phyloP scores from a whole-genome alignment of 805 yeast genomes.

The Zygotorulaspora danielsina region DNA sequence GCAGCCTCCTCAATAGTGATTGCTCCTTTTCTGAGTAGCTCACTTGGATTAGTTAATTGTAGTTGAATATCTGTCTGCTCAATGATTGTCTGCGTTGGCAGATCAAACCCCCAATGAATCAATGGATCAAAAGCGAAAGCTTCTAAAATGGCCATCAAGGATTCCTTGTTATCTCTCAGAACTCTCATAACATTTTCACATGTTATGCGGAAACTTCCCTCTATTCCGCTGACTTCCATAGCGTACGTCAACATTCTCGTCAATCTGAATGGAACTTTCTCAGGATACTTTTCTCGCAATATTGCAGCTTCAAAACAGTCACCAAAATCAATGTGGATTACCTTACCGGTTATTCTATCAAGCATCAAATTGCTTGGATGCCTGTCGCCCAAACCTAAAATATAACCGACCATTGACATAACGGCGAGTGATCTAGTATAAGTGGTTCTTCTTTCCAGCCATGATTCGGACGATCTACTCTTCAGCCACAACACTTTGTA shows the following conservation, averaged over 20 bases:
- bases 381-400: conserved; percentile 93
- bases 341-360: conserved; percentile 91
- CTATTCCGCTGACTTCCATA: conserved; percentile 98
- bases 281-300: conserved; percentile 93
- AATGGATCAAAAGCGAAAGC: conserved; percentile 98
- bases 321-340: conserved; percentile 96
- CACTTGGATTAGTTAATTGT: conserved; percentile 65
- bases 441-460: conserved; percentile 96
- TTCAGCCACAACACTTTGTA: conserved; percentile 95
- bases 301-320: conserved; percentile 99
- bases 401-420: conserved; percentile 98
- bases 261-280: conserved; percentile 93
- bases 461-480: conserved; percentile 91
- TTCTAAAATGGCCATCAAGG: conserved; percentile 94
- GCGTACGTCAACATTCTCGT: conserved; percentile 97
- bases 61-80: conserved; percentile 69
- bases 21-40: conserved; percentile 64
- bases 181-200: conserved; percentile 97
- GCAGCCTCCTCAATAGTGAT: conserved; percentile 75
- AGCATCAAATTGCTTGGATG: conserved; percentile 97
- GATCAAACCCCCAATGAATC: conserved; percentile 97
- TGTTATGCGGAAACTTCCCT: conserved; percentile 93
- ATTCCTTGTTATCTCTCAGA: conserved; percentile 87
- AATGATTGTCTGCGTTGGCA: conserved; percentile 74
- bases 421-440: conserved; percentile 94